Conservation (phyloP, 1,284 basidiomycete species). For the Cryptococcus wingfieldii region DNA sequence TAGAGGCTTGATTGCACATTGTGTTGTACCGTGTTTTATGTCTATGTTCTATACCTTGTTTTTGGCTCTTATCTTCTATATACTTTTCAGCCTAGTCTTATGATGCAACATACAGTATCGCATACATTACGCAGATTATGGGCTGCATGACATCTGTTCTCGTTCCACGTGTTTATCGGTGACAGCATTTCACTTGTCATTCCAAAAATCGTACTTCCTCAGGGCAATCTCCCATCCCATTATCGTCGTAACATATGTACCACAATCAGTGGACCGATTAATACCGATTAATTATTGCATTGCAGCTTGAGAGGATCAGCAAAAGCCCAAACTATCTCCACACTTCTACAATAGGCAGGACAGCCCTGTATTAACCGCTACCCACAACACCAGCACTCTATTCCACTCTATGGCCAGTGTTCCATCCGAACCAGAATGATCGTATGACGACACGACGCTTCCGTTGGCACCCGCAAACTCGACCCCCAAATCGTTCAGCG, state of each 20-base stretch:
- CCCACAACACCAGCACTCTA: background rate
- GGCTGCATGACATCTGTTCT: too few relatives aligned
- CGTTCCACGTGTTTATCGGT: too few relatives aligned
- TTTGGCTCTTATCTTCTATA: background rate
- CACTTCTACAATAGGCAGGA: background rate
- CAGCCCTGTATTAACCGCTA: too few relatives aligned
- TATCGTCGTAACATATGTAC: too few relatives aligned
- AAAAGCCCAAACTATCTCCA: background rate
- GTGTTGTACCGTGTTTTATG: constrained; percentile 4
- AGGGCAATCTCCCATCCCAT: too few relatives aligned
- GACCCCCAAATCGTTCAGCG: constrained; percentile 22
- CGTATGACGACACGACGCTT: constrained; percentile 1
- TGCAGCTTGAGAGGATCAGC: too few relatives aligned
- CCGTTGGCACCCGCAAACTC: constrained; percentile 27
- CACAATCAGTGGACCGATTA: too few relatives aligned
- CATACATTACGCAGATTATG: background rate
- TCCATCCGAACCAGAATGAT: background rate
- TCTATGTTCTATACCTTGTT: background rate
- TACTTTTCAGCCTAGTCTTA: background rate
- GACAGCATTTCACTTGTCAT: too few relatives aligned
- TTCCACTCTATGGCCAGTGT: too few relatives aligned
- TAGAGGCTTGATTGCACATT: background rate
- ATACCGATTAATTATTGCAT: too few relatives aligned
- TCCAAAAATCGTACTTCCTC: too few relatives aligned
- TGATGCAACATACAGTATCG: background rate